Evolutionary conservation across 345 rosid genomes (phyloP).

Genomic region (Camelina neglecta): DNA sequence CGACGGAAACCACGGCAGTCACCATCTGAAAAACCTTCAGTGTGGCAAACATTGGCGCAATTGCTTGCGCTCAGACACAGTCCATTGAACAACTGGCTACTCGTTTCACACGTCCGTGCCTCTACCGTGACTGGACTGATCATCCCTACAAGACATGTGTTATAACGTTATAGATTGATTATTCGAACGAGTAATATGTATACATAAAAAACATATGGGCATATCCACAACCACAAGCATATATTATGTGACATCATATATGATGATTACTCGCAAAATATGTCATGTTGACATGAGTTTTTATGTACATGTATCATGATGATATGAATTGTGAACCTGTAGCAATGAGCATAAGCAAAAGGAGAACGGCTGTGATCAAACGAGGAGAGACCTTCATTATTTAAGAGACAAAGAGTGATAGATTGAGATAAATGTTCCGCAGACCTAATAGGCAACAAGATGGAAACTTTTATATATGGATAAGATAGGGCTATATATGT

Average conservation of each 20-base stretch:
- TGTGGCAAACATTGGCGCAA: slow-evolving; percentile 39
- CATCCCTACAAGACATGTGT: slow-evolving; percentile 4
- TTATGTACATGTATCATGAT: slow-evolving; percentile 6
- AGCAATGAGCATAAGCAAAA: slow-evolving; percentile 30
- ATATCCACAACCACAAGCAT: not conserved
- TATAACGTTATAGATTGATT: not conserved
- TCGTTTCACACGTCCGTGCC: slow-evolving; percentile 34
- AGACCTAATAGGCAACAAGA: slow-evolving; percentile 22
- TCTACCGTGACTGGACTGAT: slow-evolving; percentile 32
- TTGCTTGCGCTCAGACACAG: slow-evolving; percentile 33
- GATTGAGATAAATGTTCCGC: not conserved
- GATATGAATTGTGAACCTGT: slow-evolving; percentile 32
- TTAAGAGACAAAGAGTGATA: not conserved
- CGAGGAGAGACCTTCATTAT: slow-evolving; percentile 34
- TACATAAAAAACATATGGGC: not conserved
- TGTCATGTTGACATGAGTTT: slow-evolving; percentile 2
- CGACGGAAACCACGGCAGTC: slow-evolving; percentile 39
- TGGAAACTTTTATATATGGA: slow-evolving; percentile 2
- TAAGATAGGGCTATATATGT: slow-evolving; percentile 1
- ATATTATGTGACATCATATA: not conserved
- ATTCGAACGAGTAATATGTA: not conserved
- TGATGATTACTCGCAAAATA: not conserved
- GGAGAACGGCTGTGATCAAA: slow-evolving; percentile 16
- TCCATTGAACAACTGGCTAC: slow-evolving; percentile 37
- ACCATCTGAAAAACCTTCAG: slow-evolving; percentile 42